Evolutionary conservation across 495 filamentous ascomycete genomes (phyloP).

Genomic region (Coniosporium apollinis): DNA sequence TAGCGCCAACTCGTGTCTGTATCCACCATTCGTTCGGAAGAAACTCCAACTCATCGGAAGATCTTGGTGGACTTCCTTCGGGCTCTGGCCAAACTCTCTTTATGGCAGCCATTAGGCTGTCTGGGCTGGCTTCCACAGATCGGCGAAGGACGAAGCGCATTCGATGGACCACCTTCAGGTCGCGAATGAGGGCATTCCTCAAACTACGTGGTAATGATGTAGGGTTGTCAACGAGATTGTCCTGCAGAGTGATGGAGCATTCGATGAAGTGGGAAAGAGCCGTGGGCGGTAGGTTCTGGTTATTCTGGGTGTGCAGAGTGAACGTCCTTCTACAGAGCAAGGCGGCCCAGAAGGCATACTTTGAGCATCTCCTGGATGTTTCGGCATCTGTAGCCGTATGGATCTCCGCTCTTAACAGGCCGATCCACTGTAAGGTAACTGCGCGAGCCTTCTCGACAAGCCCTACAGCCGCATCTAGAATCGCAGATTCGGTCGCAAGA

Average conservation of each 20-base stretch:
- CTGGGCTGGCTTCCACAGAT: conserved; percentile 14
- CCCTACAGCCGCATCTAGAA: conserved; percentile 7
- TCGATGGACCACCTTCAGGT: conserved; percentile 28
- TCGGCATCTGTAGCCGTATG: conserved; percentile 25
- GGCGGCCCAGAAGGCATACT: conserved; percentile 31
- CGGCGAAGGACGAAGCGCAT: conserved; percentile 20
- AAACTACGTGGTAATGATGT: conserved; percentile 14
- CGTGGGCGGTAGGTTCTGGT: background rate
- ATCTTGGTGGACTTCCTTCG: conserved; percentile 5
- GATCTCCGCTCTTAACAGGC: conserved; percentile 27
- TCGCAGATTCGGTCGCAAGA: conserved; percentile 10
- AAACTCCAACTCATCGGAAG: conserved; percentile 12
- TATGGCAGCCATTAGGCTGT: conserved; percentile 18
- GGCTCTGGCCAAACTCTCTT: conserved; percentile 7
- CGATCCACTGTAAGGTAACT: conserved; percentile 27
- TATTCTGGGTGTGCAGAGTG: conserved; percentile 10
- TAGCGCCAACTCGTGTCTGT: conserved; percentile 9
- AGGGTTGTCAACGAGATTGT: conserved; percentile 23
- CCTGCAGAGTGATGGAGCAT: conserved; percentile 26
- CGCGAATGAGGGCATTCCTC: conserved; percentile 27
- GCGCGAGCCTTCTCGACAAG: conserved; percentile 13
- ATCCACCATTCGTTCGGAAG: conserved; percentile 23
- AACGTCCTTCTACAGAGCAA: conserved; percentile 36
- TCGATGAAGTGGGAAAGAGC: conserved; percentile 19
- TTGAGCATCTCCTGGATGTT: conserved; percentile 19